A percentile compares a stretch with the other conserved stretches of the same genome.
phyloP scores from a whole-genome alignment of 208 protist genomes.

The Leishmania tropica region DNA sequence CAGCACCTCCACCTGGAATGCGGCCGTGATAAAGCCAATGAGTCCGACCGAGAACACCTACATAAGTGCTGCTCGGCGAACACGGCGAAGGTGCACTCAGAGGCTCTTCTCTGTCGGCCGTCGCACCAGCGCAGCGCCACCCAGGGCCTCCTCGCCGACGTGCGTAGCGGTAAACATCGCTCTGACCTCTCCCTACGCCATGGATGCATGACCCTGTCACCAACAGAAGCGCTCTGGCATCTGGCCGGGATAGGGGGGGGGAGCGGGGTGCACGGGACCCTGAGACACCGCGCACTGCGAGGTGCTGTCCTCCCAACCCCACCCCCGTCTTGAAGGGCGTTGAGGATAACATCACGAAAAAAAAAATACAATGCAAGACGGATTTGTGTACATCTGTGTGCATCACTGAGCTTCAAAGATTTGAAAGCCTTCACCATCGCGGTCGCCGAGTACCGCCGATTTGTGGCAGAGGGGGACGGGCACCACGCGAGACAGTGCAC shows the following conservation, averaged over 20 bases:
- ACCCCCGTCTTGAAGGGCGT: not conserved
- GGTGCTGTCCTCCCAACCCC: too few species aligned
- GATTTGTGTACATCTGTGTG: not conserved
- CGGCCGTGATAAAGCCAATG: constrained; percentile 93
- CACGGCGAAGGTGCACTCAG: constrained; percentile 89
- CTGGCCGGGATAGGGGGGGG: not conserved
- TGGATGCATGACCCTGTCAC: not conserved
- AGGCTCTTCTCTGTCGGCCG: not conserved
- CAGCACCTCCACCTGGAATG: constrained; percentile 74
- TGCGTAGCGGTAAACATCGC: not conserved
- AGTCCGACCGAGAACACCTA: constrained; percentile 92
- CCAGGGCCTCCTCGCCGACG: not conserved
- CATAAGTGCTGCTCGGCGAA: constrained; percentile 95
- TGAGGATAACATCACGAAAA: not conserved
- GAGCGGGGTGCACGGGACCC: too few species aligned
- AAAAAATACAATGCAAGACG: not conserved
- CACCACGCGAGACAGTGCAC: not conserved
- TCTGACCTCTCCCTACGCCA: not conserved
- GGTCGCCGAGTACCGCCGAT: not conserved
- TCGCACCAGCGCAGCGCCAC: not conserved
- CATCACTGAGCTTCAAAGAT: not conserved
- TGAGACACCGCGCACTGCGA: too few species aligned
- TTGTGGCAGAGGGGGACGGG: not conserved
- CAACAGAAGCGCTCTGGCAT: not conserved
- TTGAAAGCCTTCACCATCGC: too few species aligned